A percentile compares a stretch with the other conserved stretches of the same genome.
phyloP scores from a whole-genome alignment of 2,329 filamentous ascomycete genomes.

The Bimuria novae-zelandiae region DNA sequence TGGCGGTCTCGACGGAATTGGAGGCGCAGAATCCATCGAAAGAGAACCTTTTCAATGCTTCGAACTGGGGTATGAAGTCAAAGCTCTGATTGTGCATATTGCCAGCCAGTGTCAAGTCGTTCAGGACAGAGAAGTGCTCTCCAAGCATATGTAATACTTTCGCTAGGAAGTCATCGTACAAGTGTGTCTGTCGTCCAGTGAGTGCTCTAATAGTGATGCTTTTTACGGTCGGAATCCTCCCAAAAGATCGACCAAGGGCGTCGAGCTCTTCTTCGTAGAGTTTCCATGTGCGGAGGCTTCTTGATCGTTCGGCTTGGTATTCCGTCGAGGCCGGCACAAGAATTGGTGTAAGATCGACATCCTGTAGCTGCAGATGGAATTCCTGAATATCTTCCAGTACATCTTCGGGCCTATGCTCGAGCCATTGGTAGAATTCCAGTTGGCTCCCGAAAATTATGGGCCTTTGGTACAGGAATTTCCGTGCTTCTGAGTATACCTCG shows the following conservation, averaged over 20 bases:
- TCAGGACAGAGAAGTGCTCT: conserved; percentile 21
- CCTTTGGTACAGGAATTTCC: conserved; percentile 37
- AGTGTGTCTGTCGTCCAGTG: conserved; percentile 23
- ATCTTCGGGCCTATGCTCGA: conserved; percentile 18
- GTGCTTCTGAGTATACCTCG: conserved; percentile 32
- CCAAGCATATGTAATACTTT: conserved; percentile 21
- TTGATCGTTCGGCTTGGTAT: neutral
- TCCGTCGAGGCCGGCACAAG: conserved; percentile 6
- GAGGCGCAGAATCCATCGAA: conserved; percentile 35
- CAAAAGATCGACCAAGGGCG: conserved; percentile 19
- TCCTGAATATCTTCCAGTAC: conserved; percentile 25
- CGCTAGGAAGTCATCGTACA: conserved; percentile 32
- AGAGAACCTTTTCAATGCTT: conserved; percentile 24
- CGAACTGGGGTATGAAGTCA: conserved; percentile 20
- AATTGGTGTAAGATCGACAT: conserved; percentile 34
- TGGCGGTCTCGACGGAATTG: conserved; percentile 20
- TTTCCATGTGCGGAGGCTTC: conserved; percentile 27
- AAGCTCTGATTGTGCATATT: conserved; percentile 31
- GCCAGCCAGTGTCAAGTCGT: conserved; percentile 28
- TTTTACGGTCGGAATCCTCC: conserved; percentile 24
- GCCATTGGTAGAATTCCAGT: conserved; percentile 27
- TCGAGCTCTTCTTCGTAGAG: conserved; percentile 32
- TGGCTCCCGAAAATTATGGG: conserved; percentile 32
- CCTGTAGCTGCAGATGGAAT: conserved; percentile 30
- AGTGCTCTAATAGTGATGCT: conserved; percentile 25